A percentile compares a stretch with the other conserved stretches of the same genome.
Evolutionary conservation across 169 alveolate genomes (phyloP).

Genomic region (Haemoproteus tartakovskyi): DNA sequence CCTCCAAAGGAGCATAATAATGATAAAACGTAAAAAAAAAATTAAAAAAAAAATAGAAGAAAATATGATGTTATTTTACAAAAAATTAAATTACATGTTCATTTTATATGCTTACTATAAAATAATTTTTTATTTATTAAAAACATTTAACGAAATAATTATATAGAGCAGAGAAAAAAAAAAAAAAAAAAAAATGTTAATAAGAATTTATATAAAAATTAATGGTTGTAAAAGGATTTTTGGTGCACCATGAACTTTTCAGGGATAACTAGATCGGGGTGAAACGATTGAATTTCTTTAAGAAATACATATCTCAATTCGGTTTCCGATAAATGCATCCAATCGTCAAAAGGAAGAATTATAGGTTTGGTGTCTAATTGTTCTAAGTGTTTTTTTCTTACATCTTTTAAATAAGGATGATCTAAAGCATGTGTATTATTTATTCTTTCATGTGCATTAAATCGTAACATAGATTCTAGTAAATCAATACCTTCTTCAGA

Average conservation of each 20-base stretch:
- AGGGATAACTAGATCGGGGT: conserved; percentile 83
- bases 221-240: conserved; percentile 22
- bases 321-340: conserved; percentile 88
- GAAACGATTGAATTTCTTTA: conserved; percentile 81
- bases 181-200: no score
- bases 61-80: no score
- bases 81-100: no score
- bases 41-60: no score
- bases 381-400: conserved; percentile 73
- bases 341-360: conserved; percentile 87
- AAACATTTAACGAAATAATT: no score
- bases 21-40: no score
- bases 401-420: conserved; percentile 88
- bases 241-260: conserved; percentile 56
- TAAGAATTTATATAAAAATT: no score
- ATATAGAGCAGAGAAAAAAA: no score
- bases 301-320: conserved; percentile 83
- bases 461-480: conserved; percentile 66
- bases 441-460: conserved; percentile 82
- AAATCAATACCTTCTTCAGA: conserved; percentile 68
- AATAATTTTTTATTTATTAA: no score
- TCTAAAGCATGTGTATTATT: conserved; percentile 81
- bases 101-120: no score
- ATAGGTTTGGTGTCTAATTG: conserved; percentile 63
- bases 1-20: no score